Percentiles rank a stretch among this genome's conserved stretches.
Evolutionary conservation across 768 basidiomycete species (phyloP).

Genomic region (Gautieria morchelliformis): DNA sequence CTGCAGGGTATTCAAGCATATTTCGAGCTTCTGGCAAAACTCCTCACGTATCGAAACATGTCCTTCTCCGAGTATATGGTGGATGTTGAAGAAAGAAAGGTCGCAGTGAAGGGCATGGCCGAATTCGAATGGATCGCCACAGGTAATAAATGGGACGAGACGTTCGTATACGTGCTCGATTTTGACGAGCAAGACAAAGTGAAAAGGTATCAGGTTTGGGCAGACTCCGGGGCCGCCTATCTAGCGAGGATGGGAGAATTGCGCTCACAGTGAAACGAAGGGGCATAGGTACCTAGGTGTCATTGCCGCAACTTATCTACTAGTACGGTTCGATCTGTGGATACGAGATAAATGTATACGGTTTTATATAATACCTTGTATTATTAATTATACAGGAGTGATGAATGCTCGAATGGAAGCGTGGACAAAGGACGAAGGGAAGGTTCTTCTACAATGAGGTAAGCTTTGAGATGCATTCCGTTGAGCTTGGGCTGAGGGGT

Average conservation of each 20-base stretch:
- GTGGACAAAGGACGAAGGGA: too few species aligned
- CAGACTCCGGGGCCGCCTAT: constrained; percentile 56
- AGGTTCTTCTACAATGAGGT: too few species aligned
- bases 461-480: too few species aligned
- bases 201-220: constrained; percentile 57
- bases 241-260: constrained; percentile 46
- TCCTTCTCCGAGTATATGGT: constrained; percentile 46
- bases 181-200: constrained; percentile 50
- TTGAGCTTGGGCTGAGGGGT: too few species aligned
- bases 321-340: too few species aligned
- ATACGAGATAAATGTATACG: too few species aligned
- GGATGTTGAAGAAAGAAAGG: constrained; percentile 39
- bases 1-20: constrained; percentile 35
- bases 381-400: too few species aligned
- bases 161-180: constrained; percentile 48
- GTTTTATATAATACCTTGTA: too few species aligned
- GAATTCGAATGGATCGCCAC: constrained; percentile 49
- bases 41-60: constrained; percentile 43
- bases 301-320: too few species aligned
- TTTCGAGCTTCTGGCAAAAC: constrained; percentile 36
- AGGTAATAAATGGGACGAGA: constrained; percentile 46
- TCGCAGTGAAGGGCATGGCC: constrained; percentile 45
- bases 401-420: too few species aligned
- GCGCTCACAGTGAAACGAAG: background rate
- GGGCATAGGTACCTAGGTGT: background rate